Conservation (phyloP, 441 rosid genomes). For the Mallotus japonicus region DNA sequence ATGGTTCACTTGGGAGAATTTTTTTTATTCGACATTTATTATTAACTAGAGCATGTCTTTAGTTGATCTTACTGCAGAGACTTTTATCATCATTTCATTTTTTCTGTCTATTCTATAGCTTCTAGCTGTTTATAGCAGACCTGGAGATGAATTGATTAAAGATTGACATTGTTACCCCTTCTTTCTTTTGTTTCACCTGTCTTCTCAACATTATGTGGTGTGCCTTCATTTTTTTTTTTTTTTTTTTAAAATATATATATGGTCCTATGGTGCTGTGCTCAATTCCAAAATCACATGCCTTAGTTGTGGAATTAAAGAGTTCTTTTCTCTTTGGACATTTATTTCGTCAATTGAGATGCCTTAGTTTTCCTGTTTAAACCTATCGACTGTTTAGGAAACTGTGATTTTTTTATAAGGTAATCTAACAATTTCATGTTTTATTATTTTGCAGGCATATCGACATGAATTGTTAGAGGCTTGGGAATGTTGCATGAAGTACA, state of each 20-base stretch:
- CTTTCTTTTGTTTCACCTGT: background rate
- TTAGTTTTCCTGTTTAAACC: background rate
- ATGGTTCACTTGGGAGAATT: background rate
- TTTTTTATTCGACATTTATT: background rate
- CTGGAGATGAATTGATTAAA: background rate
- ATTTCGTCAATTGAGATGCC: background rate
- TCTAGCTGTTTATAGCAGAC: background rate
- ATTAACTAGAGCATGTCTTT: background rate
- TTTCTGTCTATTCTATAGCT: background rate
- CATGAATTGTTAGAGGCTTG: conserved; percentile 92
- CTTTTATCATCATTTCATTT: background rate
- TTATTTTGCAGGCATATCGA: conserved; percentile 72
- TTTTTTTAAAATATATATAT: background rate
- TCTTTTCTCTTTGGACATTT: background rate
- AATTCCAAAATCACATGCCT: background rate
- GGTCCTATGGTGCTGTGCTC: background rate
- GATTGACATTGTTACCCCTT: background rate
- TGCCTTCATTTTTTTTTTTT: background rate
- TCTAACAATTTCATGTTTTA: conserved; percentile 10
- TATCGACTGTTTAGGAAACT: conserved; percentile 7
- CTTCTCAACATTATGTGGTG: background rate
- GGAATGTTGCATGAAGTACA: conserved; percentile 91
- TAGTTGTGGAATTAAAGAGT: background rate
- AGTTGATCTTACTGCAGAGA: background rate
- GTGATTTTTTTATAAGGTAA: background rate